Conservation (phyloP, 2,329 filamentous ascomycete species). For the Aspergillus oerlinghausenensis region DNA sequence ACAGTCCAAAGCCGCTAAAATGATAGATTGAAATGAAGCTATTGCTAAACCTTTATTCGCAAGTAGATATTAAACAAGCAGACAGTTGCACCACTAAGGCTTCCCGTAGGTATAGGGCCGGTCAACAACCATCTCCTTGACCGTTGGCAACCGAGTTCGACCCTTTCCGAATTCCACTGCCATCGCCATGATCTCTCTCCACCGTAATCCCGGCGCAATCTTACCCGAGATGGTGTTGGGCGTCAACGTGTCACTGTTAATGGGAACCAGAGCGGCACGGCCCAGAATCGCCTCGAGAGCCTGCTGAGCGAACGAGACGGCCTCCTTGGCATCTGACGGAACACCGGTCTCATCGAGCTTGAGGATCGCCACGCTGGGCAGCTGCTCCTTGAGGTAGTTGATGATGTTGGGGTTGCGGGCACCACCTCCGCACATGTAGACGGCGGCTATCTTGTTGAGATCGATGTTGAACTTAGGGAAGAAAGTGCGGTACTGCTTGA, state of each 20-base stretch:
- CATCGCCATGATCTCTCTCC: no score
- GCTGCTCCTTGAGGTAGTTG: slow-evolving; percentile 47
- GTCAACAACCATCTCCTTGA: no score
- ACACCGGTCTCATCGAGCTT: slow-evolving; percentile 57
- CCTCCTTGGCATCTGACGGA: slow-evolving; percentile 55
- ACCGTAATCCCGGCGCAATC: no score
- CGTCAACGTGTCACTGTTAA: not conserved
- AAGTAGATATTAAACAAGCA: slow-evolving; percentile 1
- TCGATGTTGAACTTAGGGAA: slow-evolving; percentile 39
- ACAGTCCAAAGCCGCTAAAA: no score
- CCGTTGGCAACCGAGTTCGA: no score
- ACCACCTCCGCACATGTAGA: slow-evolving; percentile 45
- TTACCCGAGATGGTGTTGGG: no score
- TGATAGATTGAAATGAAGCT: not conserved
- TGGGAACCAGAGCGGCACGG: slow-evolving; percentile 51
- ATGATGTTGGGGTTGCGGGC: slow-evolving; percentile 43
- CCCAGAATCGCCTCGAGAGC: slow-evolving; percentile 58
- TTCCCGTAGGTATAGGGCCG: no score
- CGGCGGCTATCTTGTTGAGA: slow-evolving; percentile 45
- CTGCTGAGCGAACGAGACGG: slow-evolving; percentile 57
- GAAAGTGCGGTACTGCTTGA: slow-evolving; percentile 48
- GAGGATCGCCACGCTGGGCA: slow-evolving; percentile 47
- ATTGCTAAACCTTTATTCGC: not conserved
- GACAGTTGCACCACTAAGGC: no score
- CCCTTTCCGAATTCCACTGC: no score